These are phyloP conservation scores for Blastocystis sp. DNA, from an alignment of 352 stramenopile genomes.

Conservation along the genomic window DNA sequence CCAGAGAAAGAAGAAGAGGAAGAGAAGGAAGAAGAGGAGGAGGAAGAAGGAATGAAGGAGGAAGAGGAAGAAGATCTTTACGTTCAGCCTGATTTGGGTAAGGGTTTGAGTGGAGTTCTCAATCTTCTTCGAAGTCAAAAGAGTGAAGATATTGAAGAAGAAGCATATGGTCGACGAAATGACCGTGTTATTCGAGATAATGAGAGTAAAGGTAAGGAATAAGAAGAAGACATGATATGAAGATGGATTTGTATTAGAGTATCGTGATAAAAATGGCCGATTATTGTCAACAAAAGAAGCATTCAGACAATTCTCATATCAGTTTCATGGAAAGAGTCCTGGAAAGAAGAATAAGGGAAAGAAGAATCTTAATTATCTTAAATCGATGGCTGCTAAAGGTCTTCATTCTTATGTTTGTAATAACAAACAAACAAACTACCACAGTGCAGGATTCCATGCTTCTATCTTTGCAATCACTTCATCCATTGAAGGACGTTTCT, in stretches of 20 bases:
- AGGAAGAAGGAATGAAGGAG: neutral
- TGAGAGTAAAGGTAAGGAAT: neutral
- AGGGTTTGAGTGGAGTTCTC: neutral
- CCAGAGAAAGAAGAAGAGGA: constrained; percentile 36
- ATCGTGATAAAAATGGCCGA: constrained; percentile 46
- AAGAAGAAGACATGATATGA: neutral
- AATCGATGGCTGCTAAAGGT: constrained; percentile 36
- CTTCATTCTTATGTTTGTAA: constrained; percentile 57
- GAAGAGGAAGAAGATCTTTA: neutral
- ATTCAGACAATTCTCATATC: constrained; percentile 46
- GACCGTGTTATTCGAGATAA: constrained; percentile 5
- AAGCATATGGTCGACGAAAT: constrained; percentile 29
- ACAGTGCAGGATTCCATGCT: neutral
- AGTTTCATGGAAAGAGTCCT: constrained; percentile 55
- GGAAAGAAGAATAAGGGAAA: constrained; percentile 48
- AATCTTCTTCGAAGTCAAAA: constrained; percentile 18
- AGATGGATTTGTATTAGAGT: constrained; percentile 57
- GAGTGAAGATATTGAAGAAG: constrained; percentile 27
- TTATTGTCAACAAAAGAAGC: constrained; percentile 51
- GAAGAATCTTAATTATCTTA: constrained; percentile 53
- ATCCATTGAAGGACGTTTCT: neutral
- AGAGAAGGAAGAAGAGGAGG: neutral
- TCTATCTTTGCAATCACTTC: constrained; percentile 2
- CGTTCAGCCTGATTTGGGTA: neutral
- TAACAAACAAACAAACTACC: constrained; percentile 11